Conservation (phyloP, 345 rosid species). For the Bruguiera parviflora region DNA sequence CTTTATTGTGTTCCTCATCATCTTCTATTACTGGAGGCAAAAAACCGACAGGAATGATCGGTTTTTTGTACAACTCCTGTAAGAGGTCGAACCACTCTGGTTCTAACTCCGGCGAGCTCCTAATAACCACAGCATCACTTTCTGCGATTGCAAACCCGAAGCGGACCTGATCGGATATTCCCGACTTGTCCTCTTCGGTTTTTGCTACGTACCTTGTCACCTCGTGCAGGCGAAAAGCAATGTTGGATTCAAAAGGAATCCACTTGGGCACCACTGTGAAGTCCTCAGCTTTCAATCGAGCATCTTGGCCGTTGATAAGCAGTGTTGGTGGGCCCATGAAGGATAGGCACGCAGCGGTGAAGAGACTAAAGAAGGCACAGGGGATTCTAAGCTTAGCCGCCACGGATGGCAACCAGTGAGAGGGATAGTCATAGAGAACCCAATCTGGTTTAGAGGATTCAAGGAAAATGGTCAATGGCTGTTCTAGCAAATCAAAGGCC, state of each 20-base stretch:
- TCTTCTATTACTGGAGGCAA: constrained; percentile 29
- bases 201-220: constrained; percentile 37
- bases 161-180: constrained; percentile 42
- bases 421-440: constrained; percentile 36
- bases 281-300: constrained; percentile 22
- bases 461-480: constrained; percentile 28
- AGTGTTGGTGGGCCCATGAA: constrained; percentile 18
- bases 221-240: constrained; percentile 29
- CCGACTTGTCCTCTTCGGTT: constrained; percentile 34
- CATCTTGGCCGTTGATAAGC: constrained; percentile 10
- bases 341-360: constrained; percentile 13
- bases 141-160: constrained; percentile 29
- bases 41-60: constrained; percentile 44
- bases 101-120: constrained; percentile 44
- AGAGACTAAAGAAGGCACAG: constrained; percentile 27
- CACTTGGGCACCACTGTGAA: constrained; percentile 29
- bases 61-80: constrained; percentile 28
- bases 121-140: constrained; percentile 40
- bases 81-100: constrained; percentile 50
- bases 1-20: constrained; percentile 17
- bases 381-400: constrained; percentile 24
- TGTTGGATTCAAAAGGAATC: constrained; percentile 24
- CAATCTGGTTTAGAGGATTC: constrained; percentile 32
- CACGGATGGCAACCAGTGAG: constrained; percentile 41
- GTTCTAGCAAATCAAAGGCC: constrained; percentile 32